Conservation (phyloP, 768 basidiomycete genomes). For the Flagelloscypha sp. region DNA sequence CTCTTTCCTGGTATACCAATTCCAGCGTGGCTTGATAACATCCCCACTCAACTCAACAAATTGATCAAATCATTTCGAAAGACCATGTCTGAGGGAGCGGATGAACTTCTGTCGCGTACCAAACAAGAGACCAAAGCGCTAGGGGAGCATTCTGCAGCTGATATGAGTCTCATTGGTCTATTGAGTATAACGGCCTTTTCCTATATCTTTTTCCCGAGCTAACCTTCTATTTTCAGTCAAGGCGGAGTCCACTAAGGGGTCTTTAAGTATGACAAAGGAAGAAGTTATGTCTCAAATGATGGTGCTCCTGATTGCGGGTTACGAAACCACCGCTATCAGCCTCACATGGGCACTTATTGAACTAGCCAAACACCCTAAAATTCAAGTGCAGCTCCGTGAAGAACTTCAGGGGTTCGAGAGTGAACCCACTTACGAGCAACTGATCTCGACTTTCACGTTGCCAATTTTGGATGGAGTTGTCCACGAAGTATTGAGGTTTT, state of each 20-base stretch:
- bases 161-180: constrained; percentile 33
- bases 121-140: constrained; percentile 24
- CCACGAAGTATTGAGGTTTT: constrained; percentile 32
- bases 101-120: constrained; percentile 28
- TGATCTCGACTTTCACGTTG: constrained; percentile 13
- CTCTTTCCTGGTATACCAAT: constrained; percentile 28
- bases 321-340: constrained; percentile 29
- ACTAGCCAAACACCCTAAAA: constrained; percentile 21
- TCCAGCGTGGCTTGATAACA: constrained; percentile 24
- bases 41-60: constrained; percentile 28
- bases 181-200: constrained; percentile 19
- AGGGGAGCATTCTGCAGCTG: constrained; percentile 13
- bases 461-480: constrained; percentile 26
- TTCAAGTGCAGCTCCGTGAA: constrained; percentile 22
- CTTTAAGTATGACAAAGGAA: constrained; percentile 27
- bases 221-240: constrained; percentile 21
- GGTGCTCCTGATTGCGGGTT: constrained; percentile 29
- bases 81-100: constrained; percentile 31
- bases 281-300: constrained; percentile 33
- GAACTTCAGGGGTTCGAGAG: constrained; percentile 17
- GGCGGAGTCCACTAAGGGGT: constrained; percentile 22
- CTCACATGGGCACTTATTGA: constrained; percentile 31
- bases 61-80: constrained; percentile 21
- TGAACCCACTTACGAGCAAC: constrained; percentile 20
- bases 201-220: neutral